phyloP scores from a whole-genome alignment of 75 land plant genomes.

The Isoetes taiwanensis region DNA sequence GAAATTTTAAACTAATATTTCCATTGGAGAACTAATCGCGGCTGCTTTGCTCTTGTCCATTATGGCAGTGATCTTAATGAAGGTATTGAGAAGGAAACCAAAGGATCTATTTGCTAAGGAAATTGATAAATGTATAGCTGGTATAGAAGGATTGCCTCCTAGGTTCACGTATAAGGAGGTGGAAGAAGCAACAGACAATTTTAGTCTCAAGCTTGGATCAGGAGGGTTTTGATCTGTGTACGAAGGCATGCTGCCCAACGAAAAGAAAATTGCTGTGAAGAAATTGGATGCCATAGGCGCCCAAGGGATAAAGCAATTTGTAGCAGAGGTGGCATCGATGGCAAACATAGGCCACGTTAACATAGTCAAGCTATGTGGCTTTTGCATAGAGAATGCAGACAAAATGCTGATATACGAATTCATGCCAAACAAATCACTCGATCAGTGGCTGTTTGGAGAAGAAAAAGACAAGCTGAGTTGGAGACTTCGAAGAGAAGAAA shows the following conservation, averaged over 20 bases:
- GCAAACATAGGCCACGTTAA: neutral
- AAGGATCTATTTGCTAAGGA: neutral
- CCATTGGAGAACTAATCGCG: too few species aligned
- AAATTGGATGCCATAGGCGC: neutral
- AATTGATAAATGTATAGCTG: neutral
- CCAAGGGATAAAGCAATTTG: neutral
- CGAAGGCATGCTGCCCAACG: neutral
- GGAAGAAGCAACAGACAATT: neutral
- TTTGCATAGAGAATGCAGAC: neutral
- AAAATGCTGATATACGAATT: neutral
- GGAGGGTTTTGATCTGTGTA: neutral
- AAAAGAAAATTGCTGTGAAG: neutral
- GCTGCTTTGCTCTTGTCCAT: too few species aligned
- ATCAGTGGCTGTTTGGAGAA: neutral
- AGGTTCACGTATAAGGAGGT: neutral
- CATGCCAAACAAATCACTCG: neutral
- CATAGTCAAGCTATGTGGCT: neutral
- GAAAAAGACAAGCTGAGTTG: too few species aligned
- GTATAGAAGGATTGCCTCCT: neutral
- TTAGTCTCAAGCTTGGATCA: neutral
- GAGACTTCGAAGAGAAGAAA: too few species aligned
- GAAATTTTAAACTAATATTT: too few species aligned
- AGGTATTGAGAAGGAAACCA: too few species aligned
- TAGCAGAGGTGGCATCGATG: neutral
- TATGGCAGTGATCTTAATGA: too few species aligned